A percentile compares a stretch with the other conserved stretches of the same genome.
Evolutionary conservation across 805 yeast genomes (phyloP).

Genomic region (Kluyveromyces wickerhamii): DNA sequence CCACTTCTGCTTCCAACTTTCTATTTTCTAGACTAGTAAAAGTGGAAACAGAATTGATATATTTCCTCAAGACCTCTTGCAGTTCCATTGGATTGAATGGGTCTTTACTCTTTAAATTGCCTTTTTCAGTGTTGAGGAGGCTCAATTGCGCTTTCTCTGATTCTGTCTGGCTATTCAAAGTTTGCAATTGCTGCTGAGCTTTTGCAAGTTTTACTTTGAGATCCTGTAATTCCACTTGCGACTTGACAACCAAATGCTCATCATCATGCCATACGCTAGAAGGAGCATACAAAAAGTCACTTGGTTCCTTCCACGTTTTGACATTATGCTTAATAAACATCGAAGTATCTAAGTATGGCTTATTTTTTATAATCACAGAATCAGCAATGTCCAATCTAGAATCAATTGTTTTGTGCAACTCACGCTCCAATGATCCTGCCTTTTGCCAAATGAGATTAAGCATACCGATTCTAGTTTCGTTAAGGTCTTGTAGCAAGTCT

Average conservation of each 20-base stretch:
- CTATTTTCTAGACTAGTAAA: constrained; percentile 67
- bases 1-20: constrained; percentile 74
- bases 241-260: constrained; percentile 55
- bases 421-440: constrained; percentile 56
- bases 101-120: constrained; percentile 36
- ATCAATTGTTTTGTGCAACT: constrained; percentile 37
- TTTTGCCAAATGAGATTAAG: constrained; percentile 60
- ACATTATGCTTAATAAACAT: constrained; percentile 90
- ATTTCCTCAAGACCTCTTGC: constrained; percentile 37
- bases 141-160: constrained; percentile 27
- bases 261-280: constrained; percentile 97
- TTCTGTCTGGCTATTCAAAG: constrained; percentile 25
- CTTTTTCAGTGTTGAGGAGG: constrained; percentile 23
- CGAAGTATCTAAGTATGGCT: constrained; percentile 67
- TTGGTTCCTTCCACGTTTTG: constrained; percentile 74
- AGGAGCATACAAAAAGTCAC: constrained; percentile 77
- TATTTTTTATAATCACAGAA: constrained; percentile 56
- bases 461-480: constrained; percentile 67
- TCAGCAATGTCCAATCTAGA: constrained; percentile 43
- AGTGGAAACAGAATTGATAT: constrained; percentile 45
- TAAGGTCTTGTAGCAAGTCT: constrained; percentile 76
- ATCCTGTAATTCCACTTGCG: constrained; percentile 49
- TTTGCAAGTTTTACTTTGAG: constrained; percentile 44
- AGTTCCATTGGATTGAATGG: constrained; percentile 42
- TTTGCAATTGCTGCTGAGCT: constrained; percentile 27